phyloP scores from a whole-genome alignment of 257 asterid genomes.

The Leonotis leonurus region DNA sequence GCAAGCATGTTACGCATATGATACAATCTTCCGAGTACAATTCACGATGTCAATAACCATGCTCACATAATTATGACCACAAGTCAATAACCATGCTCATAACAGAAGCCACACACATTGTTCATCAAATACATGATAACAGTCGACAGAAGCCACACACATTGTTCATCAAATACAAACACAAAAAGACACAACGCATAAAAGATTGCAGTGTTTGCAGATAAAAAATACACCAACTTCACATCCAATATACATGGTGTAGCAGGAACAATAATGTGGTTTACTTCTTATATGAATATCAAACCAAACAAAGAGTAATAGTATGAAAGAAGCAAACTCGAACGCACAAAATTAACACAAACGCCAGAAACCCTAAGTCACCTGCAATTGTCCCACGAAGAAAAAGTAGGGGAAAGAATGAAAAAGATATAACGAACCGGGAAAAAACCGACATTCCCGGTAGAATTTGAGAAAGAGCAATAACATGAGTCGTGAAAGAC shows the following conservation, averaged over 20 bases:
- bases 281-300: not conserved
- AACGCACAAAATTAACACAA: not conserved
- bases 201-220: not conserved
- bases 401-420: not conserved
- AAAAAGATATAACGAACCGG: not conserved
- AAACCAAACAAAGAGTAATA: not conserved
- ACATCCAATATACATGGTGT: not conserved
- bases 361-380: not conserved
- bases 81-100: too few species aligned
- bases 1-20: not conserved
- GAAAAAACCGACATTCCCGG: not conserved
- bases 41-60: too few species aligned
- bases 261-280: too few species aligned
- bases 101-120: too few species aligned
- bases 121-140: too few species aligned
- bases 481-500: not conserved
- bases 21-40: not conserved
- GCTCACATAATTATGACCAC: too few species aligned
- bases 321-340: not conserved
- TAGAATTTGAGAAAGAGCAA: not conserved
- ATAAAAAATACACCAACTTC: not conserved
- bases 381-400: not conserved
- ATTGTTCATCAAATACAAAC: not conserved
- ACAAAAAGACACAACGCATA: not conserved
- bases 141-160: not conserved